These are phyloP conservation scores for Apiospora sp. DNA, from an alignment of 2,329 filamentous ascomycete species.

Conservation along the genomic window DNA sequence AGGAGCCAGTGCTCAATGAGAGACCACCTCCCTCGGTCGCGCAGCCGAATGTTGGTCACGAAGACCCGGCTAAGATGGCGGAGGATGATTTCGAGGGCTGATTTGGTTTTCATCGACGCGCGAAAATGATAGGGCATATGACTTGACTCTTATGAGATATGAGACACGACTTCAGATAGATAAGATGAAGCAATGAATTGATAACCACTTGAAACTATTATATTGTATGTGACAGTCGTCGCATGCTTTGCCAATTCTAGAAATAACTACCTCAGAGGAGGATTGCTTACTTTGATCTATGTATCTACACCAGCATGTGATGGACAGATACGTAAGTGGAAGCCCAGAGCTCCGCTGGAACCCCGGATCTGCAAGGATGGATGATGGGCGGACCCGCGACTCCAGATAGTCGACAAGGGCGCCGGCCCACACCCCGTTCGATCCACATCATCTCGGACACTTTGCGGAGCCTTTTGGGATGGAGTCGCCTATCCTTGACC, in stretches of 20 bases:
- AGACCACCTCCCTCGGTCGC: conserved; percentile 55
- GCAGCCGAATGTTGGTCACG: background rate
- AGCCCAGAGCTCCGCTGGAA: background rate
- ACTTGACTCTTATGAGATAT: background rate
- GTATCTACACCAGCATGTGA: too few species aligned
- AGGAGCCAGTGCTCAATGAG: conserved; percentile 57
- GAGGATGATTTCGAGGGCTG: conserved; percentile 11
- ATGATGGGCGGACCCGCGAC: background rate
- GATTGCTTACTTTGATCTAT: too few species aligned
- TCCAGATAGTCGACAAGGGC: background rate
- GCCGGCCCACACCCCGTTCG: background rate
- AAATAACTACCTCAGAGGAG: too few species aligned
- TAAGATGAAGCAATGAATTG: background rate
- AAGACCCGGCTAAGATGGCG: background rate
- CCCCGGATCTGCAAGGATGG: background rate
- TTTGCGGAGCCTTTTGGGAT: background rate
- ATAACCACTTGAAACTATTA: background rate
- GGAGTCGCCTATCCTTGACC: background rate
- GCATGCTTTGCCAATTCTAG: too few species aligned
- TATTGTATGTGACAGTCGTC: background rate
- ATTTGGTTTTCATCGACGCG: too few species aligned
- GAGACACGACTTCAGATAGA: conserved; percentile 20
- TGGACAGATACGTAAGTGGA: background rate
- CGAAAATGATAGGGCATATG: too few species aligned
- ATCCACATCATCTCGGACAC: conserved; percentile 8